phyloP scores from a whole-genome alignment of 225 moss, liverwort and hornwort genomes.

The Sphagnum tenellum region DNA sequence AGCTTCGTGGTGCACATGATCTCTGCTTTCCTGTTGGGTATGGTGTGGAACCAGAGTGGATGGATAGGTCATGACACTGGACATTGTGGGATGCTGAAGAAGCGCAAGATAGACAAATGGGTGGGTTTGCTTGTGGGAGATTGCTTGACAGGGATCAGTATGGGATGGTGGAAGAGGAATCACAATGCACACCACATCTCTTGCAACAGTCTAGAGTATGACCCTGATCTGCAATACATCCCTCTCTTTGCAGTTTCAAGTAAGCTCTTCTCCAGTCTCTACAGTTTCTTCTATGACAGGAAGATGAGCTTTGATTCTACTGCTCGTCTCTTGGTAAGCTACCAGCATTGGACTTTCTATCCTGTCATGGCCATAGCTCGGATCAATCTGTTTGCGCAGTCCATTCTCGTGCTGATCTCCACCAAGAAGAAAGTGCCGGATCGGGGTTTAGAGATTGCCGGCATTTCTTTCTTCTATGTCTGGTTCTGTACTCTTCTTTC shows the following conservation, averaged over 20 bases:
- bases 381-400: conserved; percentile 84
- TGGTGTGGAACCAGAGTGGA: conserved; percentile 91
- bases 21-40: conserved; percentile 63
- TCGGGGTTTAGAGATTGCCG: conserved; percentile 61
- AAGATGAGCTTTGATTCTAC: conserved; percentile 69
- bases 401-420: conserved; percentile 63
- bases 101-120: conserved; percentile 49
- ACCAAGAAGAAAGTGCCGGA: conserved; percentile 52
- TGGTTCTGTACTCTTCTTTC: conserved; percentile 85
- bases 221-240: conserved; percentile 96
- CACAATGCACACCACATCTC: conserved; percentile 96
- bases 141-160: conserved; percentile 84
- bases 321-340: conserved; percentile 71
- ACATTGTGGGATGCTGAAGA: conserved; percentile 84
- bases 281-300: conserved; percentile 86
- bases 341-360: conserved; percentile 99
- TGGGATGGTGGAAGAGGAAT: conserved; percentile 97
- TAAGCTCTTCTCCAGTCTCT: conserved; percentile 65
- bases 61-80: conserved; percentile 91
- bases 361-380: conserved; percentile 90
- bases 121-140: conserved; percentile 70
- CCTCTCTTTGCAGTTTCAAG: conserved; percentile 88
- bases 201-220: conserved; percentile 89
- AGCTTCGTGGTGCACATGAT: conserved; percentile 65
- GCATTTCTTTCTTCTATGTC: conserved; percentile 63